phyloP scores from a whole-genome alignment of 306 rosid genomes.

The Echinosophora koreensis region DNA sequence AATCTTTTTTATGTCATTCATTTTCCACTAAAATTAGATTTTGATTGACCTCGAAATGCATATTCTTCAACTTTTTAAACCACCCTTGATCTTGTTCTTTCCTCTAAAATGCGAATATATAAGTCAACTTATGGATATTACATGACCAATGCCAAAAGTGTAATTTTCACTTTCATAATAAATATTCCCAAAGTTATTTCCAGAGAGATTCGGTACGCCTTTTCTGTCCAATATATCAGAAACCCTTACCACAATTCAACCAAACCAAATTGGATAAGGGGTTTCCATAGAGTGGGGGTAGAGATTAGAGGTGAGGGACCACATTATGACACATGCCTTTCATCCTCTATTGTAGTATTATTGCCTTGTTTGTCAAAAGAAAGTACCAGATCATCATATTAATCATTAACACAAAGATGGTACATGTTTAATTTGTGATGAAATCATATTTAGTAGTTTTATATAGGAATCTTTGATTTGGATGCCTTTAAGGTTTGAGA shows the following conservation, averaged over 20 bases:
- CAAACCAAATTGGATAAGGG: constrained; percentile 6
- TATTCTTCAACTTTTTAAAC: constrained; percentile 25
- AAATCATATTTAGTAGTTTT: too few species aligned
- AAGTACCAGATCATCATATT: too few species aligned
- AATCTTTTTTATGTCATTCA: not conserved
- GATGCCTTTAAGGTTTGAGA: constrained; percentile 31
- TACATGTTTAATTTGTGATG: too few species aligned
- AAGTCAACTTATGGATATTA: constrained; percentile 31
- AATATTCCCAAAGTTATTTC: constrained; percentile 17
- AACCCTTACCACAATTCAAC: not conserved
- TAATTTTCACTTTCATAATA: not conserved
- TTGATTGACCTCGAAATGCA: constrained; percentile 12
- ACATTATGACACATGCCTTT: not conserved
- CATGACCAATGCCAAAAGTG: not conserved
- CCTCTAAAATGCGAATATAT: not conserved
- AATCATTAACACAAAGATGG: too few species aligned
- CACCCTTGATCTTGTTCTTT: not conserved
- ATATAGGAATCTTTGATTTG: constrained; percentile 41
- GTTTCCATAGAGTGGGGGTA: not conserved
- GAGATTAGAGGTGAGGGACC: not conserved
- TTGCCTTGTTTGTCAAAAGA: too few species aligned
- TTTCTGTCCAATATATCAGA: not conserved
- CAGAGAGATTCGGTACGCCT: not conserved
- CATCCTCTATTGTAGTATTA: not conserved
- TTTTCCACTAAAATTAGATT: too few species aligned